Evolutionary conservation across 2,329 filamentous ascomycete genomes (phyloP).

Genomic region (Byssoonygena ceratinophila): DNA sequence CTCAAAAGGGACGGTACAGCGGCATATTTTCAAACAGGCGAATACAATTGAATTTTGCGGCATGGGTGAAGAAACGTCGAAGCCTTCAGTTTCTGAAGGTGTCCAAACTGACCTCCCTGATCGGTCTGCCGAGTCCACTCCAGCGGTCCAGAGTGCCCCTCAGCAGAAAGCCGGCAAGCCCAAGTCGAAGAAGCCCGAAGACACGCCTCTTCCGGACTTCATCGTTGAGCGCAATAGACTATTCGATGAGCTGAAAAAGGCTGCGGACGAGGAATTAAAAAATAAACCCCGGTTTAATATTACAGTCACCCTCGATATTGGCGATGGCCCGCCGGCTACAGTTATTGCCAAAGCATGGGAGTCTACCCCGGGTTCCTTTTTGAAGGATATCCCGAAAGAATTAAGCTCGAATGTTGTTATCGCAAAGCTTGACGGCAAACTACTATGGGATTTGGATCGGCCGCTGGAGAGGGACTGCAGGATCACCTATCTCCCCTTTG

Average conservation of each 20-base stretch:
- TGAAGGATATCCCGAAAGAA: conserved; percentile 74
- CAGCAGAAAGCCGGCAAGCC: conserved; percentile 25
- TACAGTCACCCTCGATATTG: conserved; percentile 40
- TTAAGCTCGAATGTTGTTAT: conserved; percentile 74
- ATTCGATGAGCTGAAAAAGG: conserved; percentile 79
- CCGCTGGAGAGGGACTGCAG: conserved; percentile 81
- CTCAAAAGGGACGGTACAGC: not conserved
- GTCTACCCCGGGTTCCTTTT: conserved; percentile 71
- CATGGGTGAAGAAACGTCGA: conserved; percentile 14
- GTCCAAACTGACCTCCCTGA: conserved; percentile 26
- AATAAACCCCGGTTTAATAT: conserved; percentile 39
- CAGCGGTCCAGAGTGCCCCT: no score
- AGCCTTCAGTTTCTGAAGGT: conserved; percentile 21
- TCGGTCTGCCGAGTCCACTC: conserved; percentile 24
- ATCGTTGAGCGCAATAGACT: conserved; percentile 73
- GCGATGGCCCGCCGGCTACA: conserved; percentile 31
- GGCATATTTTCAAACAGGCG: not conserved
- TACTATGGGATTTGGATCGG: conserved; percentile 86
- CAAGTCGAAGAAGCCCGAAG: conserved; percentile 23
- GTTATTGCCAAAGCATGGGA: conserved; percentile 69
- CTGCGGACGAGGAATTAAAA: conserved; percentile 65
- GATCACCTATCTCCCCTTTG: conserved; percentile 75
- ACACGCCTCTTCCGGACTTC: conserved; percentile 54
- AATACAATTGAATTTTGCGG: not conserved
- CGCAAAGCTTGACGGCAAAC: conserved; percentile 64